Base-by-base conservation (phyloP, 1,284 basidiomycete genomes). In the Singerocomus inundabilis region DNA sequence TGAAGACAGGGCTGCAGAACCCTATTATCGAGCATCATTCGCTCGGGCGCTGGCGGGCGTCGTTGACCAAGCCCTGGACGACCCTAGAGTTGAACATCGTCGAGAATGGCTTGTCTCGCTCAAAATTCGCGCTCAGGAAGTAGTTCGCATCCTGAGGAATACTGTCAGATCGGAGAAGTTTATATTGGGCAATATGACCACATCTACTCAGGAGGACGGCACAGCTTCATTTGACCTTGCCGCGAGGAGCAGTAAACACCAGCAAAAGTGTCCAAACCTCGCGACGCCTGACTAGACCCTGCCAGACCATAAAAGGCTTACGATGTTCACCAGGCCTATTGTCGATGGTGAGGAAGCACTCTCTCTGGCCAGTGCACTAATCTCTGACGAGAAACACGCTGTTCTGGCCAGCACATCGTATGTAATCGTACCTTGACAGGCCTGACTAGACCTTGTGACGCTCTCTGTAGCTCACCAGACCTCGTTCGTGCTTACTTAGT, bases 11-110 rank as follows among this genome's bases (percentile, higher is more conserved):
- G 41, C 11, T 4, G 43, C 47, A 7, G 48, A 49, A 9, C 47
- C 57, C 11, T 70, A 64, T 44, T 57, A 60, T 48, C 64, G 62
- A 15, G 59, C 61, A 6, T 70, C 61, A 33, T 63, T 70, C 37
- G 53, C 64, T 16, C 52, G 46, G 33, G 55, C 67, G 11, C 32
- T 70, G 21, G 46, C 32, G 12, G 38, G 41, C 11, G 36, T 54
- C 25, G 33, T 58, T 26, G 49, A 53, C 11, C 56, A 33, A 37
- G 33, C 64, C 29, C 28, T 57, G 32, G 53, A 50, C 46, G 66
- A 66, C 29, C 48, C 58, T 11, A 53, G 51, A 16, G 60, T 24
- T 10, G 28, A 37, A 35, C 37, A 55, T 37, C 57, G 58, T 34
- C 57, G 53, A 28, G 46, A 52, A 38, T 38, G 57, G 49, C 34